Evolutionary conservation across 2,329 filamentous ascomycete genomes (phyloP).

Genomic region (Fusarium hainanense): DNA sequence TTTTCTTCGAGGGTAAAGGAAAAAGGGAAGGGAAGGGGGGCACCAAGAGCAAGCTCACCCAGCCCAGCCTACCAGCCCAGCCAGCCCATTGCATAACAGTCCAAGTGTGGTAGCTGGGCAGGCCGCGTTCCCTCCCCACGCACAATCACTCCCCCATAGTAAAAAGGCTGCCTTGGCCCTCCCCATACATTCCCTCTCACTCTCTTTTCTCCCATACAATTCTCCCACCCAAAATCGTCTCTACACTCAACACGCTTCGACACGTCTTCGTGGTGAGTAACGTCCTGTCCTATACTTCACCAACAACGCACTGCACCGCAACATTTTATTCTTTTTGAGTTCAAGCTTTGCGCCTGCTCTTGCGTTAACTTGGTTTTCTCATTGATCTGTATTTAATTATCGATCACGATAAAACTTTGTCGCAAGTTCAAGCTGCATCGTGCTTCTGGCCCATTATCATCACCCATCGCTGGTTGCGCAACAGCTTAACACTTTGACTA

Average conservation of each 20-base stretch:
- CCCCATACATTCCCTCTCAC: slow-evolving; percentile 65
- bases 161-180: slow-evolving; percentile 69
- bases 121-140: slow-evolving; percentile 52
- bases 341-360: slow-evolving; percentile 29
- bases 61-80: slow-evolving; percentile 21
- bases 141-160: slow-evolving; percentile 72
- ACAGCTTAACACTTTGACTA: slow-evolving; percentile 40
- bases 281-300: slow-evolving; percentile 33
- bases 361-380: slow-evolving; percentile 9
- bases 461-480: slow-evolving; percentile 26
- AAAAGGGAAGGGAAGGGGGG: slow-evolving; percentile 30
- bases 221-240: slow-evolving; percentile 63
- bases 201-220: slow-evolving; percentile 72
- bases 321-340: slow-evolving; percentile 52
- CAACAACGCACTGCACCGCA: slow-evolving; percentile 48
- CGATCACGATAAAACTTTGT: slow-evolving; percentile 34
- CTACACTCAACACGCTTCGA: slow-evolving; percentile 56
- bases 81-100: slow-evolving; percentile 40
- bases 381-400: slow-evolving; percentile 34
- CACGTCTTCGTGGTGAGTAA: slow-evolving; percentile 64
- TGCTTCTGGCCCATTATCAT: slow-evolving; percentile 37
- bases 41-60: slow-evolving; percentile 38
- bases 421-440: slow-evolving; percentile 38
- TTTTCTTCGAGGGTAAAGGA: slow-evolving; percentile 35
- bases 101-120: slow-evolving; percentile 46